These are phyloP conservation scores for Fonsecaea pugnacius DNA, from an alignment of 2,329 filamentous ascomycete species.

Conservation along the genomic window DNA sequence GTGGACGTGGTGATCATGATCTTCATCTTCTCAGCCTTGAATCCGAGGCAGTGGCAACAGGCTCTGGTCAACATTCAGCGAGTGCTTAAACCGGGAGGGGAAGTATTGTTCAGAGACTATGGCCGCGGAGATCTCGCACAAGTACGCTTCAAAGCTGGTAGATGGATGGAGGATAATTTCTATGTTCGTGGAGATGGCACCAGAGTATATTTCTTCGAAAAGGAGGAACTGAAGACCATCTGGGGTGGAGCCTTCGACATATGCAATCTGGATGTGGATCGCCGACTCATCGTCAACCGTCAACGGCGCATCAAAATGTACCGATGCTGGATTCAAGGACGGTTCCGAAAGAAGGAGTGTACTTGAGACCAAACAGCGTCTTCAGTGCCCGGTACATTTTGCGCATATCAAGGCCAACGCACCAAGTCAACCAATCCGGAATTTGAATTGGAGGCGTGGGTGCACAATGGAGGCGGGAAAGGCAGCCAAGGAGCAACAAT, in stretches of 20 bases:
- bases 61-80: conserved; percentile 80
- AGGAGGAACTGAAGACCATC: conserved; percentile 76
- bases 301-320: conserved; percentile 96
- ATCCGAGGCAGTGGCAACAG: conserved; percentile 79
- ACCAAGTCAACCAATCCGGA: conserved; percentile 4
- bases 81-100: conserved; percentile 87
- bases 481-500: neutral
- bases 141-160: conserved; percentile 93
- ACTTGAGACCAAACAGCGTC: neutral
- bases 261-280: conserved; percentile 79
- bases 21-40: conserved; percentile 94
- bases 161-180: conserved; percentile 95
- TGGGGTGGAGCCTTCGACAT: conserved; percentile 77
- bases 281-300: conserved; percentile 88
- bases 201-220: conserved; percentile 95
- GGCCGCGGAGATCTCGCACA: conserved; percentile 93
- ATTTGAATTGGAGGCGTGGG: neutral
- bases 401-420: neutral
- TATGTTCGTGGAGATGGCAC: conserved; percentile 96
- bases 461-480: conserved; percentile 4
- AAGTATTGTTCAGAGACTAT: conserved; percentile 95
- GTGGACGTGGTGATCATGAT: conserved; percentile 94
- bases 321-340: conserved; percentile 74
- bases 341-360: conserved; percentile 44
- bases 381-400: neutral